A percentile compares a stretch with the other conserved stretches of the same genome.
These are phyloP conservation scores for Grosmannia serpens DNA, from an alignment of 2,329 filamentous ascomycete genomes.

Conservation along the genomic window DNA sequence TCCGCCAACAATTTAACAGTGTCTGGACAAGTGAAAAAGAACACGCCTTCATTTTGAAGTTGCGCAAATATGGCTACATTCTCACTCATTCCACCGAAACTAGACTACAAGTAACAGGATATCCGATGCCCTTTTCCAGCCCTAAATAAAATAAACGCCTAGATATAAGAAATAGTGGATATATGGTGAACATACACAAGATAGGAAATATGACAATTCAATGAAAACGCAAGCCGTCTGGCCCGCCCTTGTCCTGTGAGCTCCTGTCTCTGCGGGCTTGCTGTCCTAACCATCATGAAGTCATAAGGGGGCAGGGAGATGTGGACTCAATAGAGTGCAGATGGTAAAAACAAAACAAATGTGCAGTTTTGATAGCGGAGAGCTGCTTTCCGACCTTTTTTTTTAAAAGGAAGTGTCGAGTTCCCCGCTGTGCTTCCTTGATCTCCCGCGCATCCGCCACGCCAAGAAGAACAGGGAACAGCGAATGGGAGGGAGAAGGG, in stretches of 20 bases:
- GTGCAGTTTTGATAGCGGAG: neutral
- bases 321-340: neutral
- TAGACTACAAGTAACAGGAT: neutral
- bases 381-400: neutral
- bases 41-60: neutral
- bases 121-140: neutral
- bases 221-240: neutral
- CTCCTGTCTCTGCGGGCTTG: neutral
- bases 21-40: neutral
- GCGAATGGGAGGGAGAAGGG: neutral
- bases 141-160: neutral
- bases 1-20: too few species aligned
- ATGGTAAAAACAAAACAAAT: neutral
- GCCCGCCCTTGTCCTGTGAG: neutral
- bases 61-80: neutral
- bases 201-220: neutral
- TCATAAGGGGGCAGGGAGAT: neutral
- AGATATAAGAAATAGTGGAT: neutral
- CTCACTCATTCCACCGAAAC: neutral
- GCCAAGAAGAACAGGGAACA: too few species aligned
- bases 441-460: neutral
- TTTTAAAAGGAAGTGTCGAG: neutral
- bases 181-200: constrained; percentile 4
- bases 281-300: neutral
- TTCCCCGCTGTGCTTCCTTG: neutral